Evolutionary conservation across 371 early-diverging fungal species (phyloP).

Genomic region (Rhizomucor pusillus): DNA sequence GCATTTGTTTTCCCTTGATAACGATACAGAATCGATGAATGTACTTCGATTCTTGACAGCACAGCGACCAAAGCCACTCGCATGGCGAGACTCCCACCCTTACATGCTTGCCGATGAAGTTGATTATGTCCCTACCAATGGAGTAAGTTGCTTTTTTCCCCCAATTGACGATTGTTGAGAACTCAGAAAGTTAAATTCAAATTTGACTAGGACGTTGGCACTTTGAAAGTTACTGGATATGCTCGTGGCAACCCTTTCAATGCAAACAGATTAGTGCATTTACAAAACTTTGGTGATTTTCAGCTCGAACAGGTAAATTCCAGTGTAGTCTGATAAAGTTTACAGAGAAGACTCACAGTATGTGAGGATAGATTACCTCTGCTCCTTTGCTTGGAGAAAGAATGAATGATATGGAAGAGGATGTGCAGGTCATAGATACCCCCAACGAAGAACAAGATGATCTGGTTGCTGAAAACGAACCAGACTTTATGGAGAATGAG

Average conservation of each 20-base stretch:
- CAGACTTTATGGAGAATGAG: conserved; percentile 88
- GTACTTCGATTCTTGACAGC: conserved; percentile 68
- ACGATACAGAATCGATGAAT: conserved; percentile 47
- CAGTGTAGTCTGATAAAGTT: no score
- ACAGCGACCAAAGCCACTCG: conserved; percentile 73
- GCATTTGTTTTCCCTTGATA: conserved; percentile 65
- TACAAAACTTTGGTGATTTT: conserved; percentile 91
- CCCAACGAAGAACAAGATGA: conserved; percentile 72
- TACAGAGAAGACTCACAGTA: neutral
- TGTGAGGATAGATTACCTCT: conserved; percentile 24
- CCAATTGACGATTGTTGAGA: neutral
- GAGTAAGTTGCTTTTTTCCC: conserved; percentile 3
- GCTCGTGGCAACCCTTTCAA: conserved; percentile 76
- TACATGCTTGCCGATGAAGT: conserved; percentile 83
- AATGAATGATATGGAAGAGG: conserved; percentile 43
- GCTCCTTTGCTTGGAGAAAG: conserved; percentile 16
- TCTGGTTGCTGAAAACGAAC: conserved; percentile 80
- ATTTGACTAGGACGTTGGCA: conserved; percentile 58
- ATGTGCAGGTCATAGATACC: conserved; percentile 52
- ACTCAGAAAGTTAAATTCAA: no score
- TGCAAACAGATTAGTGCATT: conserved; percentile 87
- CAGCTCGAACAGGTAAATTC: conserved; percentile 71
- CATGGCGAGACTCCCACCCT: conserved; percentile 88
- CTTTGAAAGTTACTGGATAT: conserved; percentile 82
- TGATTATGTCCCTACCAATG: conserved; percentile 51